Percentiles rank a stretch among this genome's conserved stretches.
Conservation (phyloP, 2,329 filamentous ascomycete species). For the Periconia sp. region DNA sequence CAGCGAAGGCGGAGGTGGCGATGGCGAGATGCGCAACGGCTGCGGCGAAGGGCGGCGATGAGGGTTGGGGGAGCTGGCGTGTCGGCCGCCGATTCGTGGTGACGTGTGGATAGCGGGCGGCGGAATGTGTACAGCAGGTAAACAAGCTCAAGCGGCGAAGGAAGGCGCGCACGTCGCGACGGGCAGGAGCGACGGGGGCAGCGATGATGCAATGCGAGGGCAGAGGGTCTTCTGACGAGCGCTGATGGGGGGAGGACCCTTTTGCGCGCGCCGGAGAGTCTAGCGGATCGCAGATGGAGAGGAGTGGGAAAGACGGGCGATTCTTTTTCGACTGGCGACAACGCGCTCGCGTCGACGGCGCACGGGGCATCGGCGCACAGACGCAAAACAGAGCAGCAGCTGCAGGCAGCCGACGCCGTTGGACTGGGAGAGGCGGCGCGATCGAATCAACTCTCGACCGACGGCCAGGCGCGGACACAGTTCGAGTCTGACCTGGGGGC, state of each 20-base stretch:
- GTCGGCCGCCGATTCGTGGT: constrained; percentile 30
- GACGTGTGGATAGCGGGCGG: constrained; percentile 24
- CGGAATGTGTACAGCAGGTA: constrained; percentile 30
- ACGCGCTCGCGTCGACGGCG: too few species aligned
- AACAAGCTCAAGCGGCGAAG: too few species aligned
- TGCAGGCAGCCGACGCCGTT: constrained; percentile 22
- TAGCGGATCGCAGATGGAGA: too few species aligned
- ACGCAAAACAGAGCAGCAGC: constrained; percentile 10
- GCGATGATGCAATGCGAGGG: constrained; percentile 24
- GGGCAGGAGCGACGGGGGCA: constrained; percentile 10
- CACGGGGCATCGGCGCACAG: too few species aligned
- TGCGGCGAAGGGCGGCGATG: constrained; percentile 15
- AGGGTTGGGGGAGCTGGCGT: constrained; percentile 26
- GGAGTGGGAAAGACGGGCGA: too few species aligned
- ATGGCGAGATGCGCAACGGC: constrained; percentile 17
- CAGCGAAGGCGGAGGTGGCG: constrained; percentile 11
- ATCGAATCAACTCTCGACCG: constrained; percentile 22
- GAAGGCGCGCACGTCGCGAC: too few species aligned
- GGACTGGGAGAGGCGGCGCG: constrained; percentile 7
- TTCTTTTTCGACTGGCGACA: constrained; percentile 27
- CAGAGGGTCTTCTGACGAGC: constrained; percentile 9
- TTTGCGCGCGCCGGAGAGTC: too few species aligned
- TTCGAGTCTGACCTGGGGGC: constrained; percentile 5
- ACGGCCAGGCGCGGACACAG: constrained; percentile 3
- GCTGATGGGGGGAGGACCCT: constrained; percentile 30